A percentile compares a stretch with the other conserved stretches of the same genome.
Evolutionary conservation across 164 flowering plant genomes (phyloP).

Genomic region (Dillenia suffruticosa): DNA sequence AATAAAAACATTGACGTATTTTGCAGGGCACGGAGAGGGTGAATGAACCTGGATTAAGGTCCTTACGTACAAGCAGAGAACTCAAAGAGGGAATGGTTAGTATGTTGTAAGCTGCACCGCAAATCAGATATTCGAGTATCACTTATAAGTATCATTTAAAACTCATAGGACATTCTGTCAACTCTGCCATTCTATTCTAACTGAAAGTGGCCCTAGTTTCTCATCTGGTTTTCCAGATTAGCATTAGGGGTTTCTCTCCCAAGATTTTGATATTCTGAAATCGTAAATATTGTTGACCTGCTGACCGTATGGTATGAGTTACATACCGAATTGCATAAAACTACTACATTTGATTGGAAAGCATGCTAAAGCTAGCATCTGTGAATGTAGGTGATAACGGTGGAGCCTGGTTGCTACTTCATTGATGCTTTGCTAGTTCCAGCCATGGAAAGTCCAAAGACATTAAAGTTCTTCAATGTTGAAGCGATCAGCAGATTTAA

Average conservation of each 20-base stretch:
- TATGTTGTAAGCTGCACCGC: not conserved
- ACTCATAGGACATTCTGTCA: too few species aligned
- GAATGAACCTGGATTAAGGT: slow-evolving; percentile 73
- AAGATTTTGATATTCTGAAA: too few species aligned
- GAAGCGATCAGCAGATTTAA: slow-evolving; percentile 49
- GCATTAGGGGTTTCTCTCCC: too few species aligned
- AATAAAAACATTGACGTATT: slow-evolving; percentile 1
- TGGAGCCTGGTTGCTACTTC: slow-evolving; percentile 98
- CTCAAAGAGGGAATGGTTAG: slow-evolving; percentile 90
- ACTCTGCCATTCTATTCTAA: too few species aligned
- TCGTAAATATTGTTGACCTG: too few species aligned
- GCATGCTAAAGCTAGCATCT: slow-evolving; percentile 1
- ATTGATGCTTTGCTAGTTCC: slow-evolving; percentile 75
- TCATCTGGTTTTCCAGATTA: too few species aligned
- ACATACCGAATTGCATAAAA: too few species aligned
- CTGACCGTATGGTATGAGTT: too few species aligned
- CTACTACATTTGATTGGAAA: not conserved
- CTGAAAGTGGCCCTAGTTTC: too few species aligned
- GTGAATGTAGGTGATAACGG: slow-evolving; percentile 73
- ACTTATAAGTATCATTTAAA: too few species aligned
- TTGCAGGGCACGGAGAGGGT: slow-evolving; percentile 73
- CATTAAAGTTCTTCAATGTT: slow-evolving; percentile 60
- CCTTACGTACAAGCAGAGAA: slow-evolving; percentile 67
- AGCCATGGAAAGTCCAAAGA: slow-evolving; percentile 52
- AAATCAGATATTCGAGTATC: too few species aligned